Base-by-base conservation (phyloP, 2,329 filamentous ascomycete genomes). In the Incumbomyces lentus region DNA sequence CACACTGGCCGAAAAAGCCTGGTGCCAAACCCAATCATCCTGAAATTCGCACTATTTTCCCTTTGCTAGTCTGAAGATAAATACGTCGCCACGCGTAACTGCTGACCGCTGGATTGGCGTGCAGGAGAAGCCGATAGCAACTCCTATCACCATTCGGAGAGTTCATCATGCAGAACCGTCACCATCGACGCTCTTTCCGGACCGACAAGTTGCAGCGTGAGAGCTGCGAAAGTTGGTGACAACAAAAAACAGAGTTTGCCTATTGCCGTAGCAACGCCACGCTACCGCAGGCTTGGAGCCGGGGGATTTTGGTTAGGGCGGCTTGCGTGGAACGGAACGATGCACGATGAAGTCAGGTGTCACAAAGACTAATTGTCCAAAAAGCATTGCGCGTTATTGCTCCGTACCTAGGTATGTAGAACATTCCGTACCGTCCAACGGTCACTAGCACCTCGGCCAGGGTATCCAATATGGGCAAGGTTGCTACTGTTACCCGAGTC, bases 261-360 rank as follows among this genome's bases (percentile, higher is more conserved):
- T 29, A 16, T 45, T 34, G 18, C 42, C 34, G 16, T 18, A 32
- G 42, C 42, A 45, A 45, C 42, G 7, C 12, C 19, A 12, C 33
- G 19, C 42, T 38, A 45, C 19, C 41, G 26, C 13, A 18, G 26
- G 17, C 12, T 6, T 29, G 19, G 38, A 14, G 17, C 26, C 26
- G 6, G 38, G 19, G 13, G 17, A n/a, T 40, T 40, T 40, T 30
- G 19, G 7, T 22, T 35, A n/a, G 13, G 33, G 13, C 16, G 13
- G 16, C 33, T 14, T 6, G n/a, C 17, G 33, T 30, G 42, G 42
- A 37, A 13, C 42, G 42, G 42, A 33, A 34, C 42, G 42, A 29
- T 45, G 42, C 42, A 45, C n/a, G 34, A 45, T 38, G 33, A 37
- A 38, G 33, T 45, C 33, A 45, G 29, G n/a, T 29, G 16, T 12